Base-by-base conservation (phyloP, 2,329 filamentous ascomycete genomes). In the Xylaria sp. region DNA sequence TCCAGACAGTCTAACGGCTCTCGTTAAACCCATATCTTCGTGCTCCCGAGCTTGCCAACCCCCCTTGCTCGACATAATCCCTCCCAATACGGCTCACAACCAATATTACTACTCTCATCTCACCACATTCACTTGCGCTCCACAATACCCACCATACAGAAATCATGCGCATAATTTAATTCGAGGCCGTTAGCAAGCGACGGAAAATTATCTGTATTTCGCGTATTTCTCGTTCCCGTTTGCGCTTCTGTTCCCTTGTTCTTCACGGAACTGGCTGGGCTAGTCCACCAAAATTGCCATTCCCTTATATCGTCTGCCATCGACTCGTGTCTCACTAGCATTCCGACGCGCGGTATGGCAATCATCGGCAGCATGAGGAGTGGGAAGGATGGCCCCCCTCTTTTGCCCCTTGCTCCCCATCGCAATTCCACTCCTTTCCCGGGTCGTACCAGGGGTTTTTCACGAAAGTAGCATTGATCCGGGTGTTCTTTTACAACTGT, bases 1-100 rank as follows among this genome's bases (percentile, higher is more conserved):
- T 64, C 66, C 13, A 73, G 70, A 63, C 68, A 64, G 47, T 47
- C 65, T 13, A 69, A 69, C 49, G 68, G 68, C 11, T 19, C 52
- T 8, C 66, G 67, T 44, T 69, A 54, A 34, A 7, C 18, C n/a
- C 46, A 54, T 2, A 10, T 19, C 3, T 37, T 52, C 47, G 30
- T 19, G 19, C 18, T 42, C 11, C n/a, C 51, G 7, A 5, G 34
- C 42, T 51, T 42, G 48, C 42, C 19, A 42, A 18, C 34, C 34
- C 34, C 50, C 46, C 47, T 48, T 54, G 30, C 52, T 54, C 53
- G 46, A 55, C 35, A 52, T n/a, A 23, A 44, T 42, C 6, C 18
- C 11, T 10, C 44, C 48, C n/a, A 34, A 19, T 23, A 39, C n/a
- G 7, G 46, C 44, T 55, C 47, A 55, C 57, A 50, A 48, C 34